Evolutionary conservation across 2,329 filamentous ascomycete genomes (phyloP), one percentile per base, ranked within the genome.

Genomic region (Acrocalymma vagum): DNA sequence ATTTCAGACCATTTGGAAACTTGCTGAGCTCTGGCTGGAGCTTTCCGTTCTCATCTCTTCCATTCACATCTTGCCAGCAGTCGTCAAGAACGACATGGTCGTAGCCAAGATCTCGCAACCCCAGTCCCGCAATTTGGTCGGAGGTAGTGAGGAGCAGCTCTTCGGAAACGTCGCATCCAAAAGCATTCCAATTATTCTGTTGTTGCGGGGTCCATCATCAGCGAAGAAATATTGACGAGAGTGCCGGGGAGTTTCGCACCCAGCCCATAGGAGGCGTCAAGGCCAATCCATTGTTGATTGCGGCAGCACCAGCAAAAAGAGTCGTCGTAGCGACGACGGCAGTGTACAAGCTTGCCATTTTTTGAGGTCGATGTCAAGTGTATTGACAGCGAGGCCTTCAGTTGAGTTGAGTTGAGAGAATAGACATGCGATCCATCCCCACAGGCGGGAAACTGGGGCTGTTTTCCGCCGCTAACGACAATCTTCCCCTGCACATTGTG

Each of bases 11-110:
- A 13, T 75, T 67, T 0, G 84, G 83, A 42, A 86, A 87, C 60
- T 3, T 84, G 80, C 51, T 84, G 82, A 48, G 44, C 14, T 71
- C 40, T 42, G 69, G 47, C 56, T 66, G 30, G 61, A 76, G 38
- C 58, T 71, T 50, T 51, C 65, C 47, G 21, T 59, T 50, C 63
- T 62, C 36, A 69, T 78, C 46, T 68, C 78, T 53, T 7, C 77
- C 74, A 72, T 78, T 41, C 58, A 72, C 46, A 64, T 73, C 48
- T 45, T 60, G 53, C 69, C 67, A 87, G 67, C 83, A 85, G 58
- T 86, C 84, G 62, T 86, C 82, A 9, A 75, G 77, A 43, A 82
- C 81, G 40, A 85, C 75, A 38, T 84, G 83, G 14, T 63, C 38
- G 36, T 62, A 64, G 7, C 59, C 60, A 13, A 62, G 31, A 42